These are phyloP conservation scores for Cucurbita ficifolia DNA, from an alignment of 306 rosid species.

Conservation along the genomic window DNA sequence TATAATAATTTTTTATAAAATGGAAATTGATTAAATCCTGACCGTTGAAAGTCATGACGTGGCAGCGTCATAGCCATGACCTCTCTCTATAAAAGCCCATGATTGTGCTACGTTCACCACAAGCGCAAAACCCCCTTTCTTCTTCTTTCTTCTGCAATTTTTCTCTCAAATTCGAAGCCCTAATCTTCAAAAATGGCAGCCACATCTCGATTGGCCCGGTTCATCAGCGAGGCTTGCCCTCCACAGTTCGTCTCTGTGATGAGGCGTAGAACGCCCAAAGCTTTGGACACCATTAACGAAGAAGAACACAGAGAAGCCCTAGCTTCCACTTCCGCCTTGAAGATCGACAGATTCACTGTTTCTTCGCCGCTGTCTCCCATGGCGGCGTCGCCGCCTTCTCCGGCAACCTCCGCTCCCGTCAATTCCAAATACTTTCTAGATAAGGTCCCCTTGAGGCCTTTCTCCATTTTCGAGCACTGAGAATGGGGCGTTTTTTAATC, in stretches of 20 bases:
- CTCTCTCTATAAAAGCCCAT: background rate
- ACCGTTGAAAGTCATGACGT: background rate
- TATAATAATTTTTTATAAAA: no score
- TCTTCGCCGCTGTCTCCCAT: background rate
- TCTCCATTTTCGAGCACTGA: background rate
- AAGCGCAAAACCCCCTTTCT: background rate
- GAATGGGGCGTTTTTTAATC: background rate
- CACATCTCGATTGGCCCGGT: slow-evolving; percentile 4
- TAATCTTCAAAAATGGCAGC: slow-evolving; percentile 2
- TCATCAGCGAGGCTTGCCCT: slow-evolving; percentile 3
- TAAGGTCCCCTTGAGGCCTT: background rate
- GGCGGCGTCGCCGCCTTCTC: background rate
- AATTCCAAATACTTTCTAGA: background rate
- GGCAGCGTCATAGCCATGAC: background rate
- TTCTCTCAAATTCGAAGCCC: background rate
- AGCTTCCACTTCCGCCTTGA: background rate
- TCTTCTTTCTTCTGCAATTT: background rate
- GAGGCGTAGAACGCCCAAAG: slow-evolving; percentile 5
- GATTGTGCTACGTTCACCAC: background rate
- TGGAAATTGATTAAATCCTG: background rate
- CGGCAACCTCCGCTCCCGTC: background rate
- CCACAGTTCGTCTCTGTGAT: slow-evolving; percentile 4
- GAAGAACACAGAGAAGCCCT: slow-evolving; percentile 1
- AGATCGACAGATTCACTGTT: background rate
- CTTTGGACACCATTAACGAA: slow-evolving; percentile 10